These are phyloP conservation scores for Starmerella sirachaensis DNA, from an alignment of 805 yeast species.

Conservation along the genomic window DNA sequence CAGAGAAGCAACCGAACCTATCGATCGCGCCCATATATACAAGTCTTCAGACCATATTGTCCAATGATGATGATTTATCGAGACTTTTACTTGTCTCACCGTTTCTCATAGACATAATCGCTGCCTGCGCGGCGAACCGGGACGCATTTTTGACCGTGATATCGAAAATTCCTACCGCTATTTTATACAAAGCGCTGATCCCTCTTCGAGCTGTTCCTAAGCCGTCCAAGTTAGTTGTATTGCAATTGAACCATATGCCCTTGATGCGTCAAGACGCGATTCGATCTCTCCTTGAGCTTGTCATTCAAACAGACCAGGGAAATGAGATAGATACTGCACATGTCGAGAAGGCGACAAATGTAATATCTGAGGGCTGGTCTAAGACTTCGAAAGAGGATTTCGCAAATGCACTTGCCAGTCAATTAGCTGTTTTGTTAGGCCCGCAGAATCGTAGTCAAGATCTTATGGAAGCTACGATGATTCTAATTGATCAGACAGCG, in stretches of 20 bases:
- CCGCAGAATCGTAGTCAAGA: too few relatives aligned
- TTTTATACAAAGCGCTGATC: constrained; percentile 49
- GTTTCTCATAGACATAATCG: constrained; percentile 13
- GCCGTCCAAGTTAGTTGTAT: constrained; percentile 38
- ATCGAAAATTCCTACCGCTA: constrained; percentile 44
- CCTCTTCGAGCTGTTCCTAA: constrained; percentile 39
- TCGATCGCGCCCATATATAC: background rate
- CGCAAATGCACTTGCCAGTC: too few relatives aligned
- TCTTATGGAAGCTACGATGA: too few relatives aligned
- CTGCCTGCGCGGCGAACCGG: constrained; percentile 6
- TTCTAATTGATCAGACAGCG: too few relatives aligned
- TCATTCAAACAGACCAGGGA: constrained; percentile 63
- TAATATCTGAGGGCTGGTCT: too few relatives aligned
- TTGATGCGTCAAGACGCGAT: constrained; percentile 57
- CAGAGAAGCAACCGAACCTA: background rate
- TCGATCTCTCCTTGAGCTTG: constrained; percentile 57
- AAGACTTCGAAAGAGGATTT: constrained; percentile 44
- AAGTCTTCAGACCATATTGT: too few relatives aligned
- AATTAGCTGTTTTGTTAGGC: too few relatives aligned
- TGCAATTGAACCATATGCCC: constrained; percentile 43
- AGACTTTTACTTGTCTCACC: constrained; percentile 27
- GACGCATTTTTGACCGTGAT: background rate
- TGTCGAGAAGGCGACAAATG: constrained; percentile 55
- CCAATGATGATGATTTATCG: constrained; percentile 23
- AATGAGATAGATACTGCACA: constrained; percentile 48